A percentile compares a stretch with the other conserved stretches of the same genome.
These are phyloP conservation scores for Candida smagusa DNA, from an alignment of 1,139 yeast species.

Conservation along the genomic window DNA sequence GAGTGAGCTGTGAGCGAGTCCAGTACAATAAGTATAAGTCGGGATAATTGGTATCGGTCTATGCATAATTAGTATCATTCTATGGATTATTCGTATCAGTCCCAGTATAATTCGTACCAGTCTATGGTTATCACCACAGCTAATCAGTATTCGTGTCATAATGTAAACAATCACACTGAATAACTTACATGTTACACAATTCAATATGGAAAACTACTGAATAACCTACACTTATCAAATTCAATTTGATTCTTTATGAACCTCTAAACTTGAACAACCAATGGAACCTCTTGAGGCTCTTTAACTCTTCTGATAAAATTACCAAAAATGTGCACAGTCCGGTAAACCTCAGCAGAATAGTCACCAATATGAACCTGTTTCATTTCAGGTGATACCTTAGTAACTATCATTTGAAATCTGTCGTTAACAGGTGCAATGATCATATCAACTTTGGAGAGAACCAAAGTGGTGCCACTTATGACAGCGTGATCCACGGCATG, in stretches of 20 bases:
- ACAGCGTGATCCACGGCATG: slow-evolving; percentile 28
- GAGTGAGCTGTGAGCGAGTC: not conserved
- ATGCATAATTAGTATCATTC: no score
- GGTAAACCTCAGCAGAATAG: slow-evolving; percentile 51
- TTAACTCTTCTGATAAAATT: slow-evolving; percentile 28
- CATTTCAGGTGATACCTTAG: slow-evolving; percentile 46
- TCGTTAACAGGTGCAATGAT: slow-evolving; percentile 58
- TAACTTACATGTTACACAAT: no score
- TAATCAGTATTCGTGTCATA: no score
- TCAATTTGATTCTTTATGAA: not conserved
- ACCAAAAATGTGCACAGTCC: slow-evolving; percentile 41
- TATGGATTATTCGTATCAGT: no score
- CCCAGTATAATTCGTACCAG: no score
- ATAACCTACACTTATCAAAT: no score
- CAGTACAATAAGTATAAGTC: no score
- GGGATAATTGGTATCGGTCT: no score
- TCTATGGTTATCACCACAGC: no score
- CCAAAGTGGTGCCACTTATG: slow-evolving; percentile 45
- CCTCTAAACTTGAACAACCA: slow-evolving; percentile 1
- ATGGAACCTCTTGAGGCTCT: slow-evolving; percentile 1
- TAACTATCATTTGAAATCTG: slow-evolving; percentile 44
- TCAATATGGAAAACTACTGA: no score
- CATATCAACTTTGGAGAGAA: slow-evolving; percentile 63
- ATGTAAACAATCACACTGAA: no score
- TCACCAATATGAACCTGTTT: slow-evolving; percentile 40